Evolutionary conservation across 2,329 filamentous ascomycete genomes (phyloP).

Genomic region (Fusarium transvaalense): DNA sequence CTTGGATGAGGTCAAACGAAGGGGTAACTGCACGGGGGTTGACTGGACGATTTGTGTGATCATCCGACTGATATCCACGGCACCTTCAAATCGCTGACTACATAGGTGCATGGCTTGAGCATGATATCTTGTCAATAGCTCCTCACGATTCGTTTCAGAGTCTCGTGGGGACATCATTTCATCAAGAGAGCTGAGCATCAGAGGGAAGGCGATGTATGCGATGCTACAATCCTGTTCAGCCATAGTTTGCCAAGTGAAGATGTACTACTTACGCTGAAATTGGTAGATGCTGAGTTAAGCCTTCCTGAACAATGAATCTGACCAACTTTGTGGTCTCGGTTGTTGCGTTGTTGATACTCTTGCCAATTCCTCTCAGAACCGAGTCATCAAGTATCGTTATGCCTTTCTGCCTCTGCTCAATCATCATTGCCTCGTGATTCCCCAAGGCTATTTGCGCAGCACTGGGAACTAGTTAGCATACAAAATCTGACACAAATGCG

Average conservation of each 20-base stretch:
- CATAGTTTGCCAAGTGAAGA: rapidly evolving
- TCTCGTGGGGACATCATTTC: constrained; percentile 4
- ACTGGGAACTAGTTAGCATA: background rate
- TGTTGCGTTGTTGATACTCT: constrained; percentile 8
- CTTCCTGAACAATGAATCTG: constrained; percentile 10
- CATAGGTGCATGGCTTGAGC: constrained; percentile 25
- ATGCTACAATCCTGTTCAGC: background rate
- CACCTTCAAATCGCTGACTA: constrained; percentile 9
- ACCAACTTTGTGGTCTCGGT: constrained; percentile 18
- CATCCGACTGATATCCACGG: constrained; percentile 22
- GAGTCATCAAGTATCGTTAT: constrained; percentile 19
- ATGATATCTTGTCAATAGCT: background rate
- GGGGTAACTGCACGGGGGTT: constrained; percentile 8
- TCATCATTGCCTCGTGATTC: constrained; percentile 26
- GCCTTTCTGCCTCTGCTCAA: constrained; percentile 34
- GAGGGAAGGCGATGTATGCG: constrained; percentile 22
- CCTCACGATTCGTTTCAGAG: rapidly evolving
- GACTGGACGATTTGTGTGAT: constrained; percentile 25
- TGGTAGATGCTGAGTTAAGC: constrained; percentile 6
- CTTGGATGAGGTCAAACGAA: background rate
- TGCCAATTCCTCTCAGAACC: constrained; percentile 16
- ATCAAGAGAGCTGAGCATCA: constrained; percentile 21
- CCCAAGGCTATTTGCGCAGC: constrained; percentile 33
- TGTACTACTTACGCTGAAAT: background rate
- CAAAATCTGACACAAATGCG: rapidly evolving